Percentiles rank a stretch among this genome's conserved stretches.
Conservation (phyloP, 805 yeast genomes). For the Candida cerambycidarum region DNA sequence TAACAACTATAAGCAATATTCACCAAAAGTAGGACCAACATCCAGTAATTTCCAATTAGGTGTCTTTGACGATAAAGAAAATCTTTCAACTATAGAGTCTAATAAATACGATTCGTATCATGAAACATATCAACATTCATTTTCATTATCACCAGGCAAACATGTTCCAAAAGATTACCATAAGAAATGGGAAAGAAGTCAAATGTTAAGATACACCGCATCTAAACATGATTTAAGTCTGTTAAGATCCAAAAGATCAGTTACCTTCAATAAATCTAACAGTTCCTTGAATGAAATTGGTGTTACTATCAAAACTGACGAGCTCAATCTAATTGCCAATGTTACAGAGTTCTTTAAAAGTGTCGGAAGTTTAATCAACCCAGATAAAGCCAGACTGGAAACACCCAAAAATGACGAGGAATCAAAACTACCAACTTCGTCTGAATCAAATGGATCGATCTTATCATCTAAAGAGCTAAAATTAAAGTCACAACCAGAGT, state of each 20-base stretch:
- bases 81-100: background rate
- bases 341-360: conserved; percentile 9
- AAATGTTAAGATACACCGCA: conserved; percentile 18
- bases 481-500: background rate
- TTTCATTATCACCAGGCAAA: conserved; percentile 14
- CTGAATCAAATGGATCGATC: too few species aligned
- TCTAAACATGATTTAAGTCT: conserved; percentile 10
- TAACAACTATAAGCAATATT: too few species aligned
- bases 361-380: conserved; percentile 8
- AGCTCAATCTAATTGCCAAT: conserved; percentile 2
- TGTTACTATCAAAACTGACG: background rate
- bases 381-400: background rate
- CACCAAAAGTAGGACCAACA: background rate
- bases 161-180: conserved; percentile 13
- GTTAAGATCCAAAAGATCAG: conserved; percentile 11
- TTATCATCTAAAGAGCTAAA: too few species aligned
- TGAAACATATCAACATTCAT: conserved; percentile 14
- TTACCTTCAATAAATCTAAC: background rate
- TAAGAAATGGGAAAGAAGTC: conserved; percentile 22
- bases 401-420: background rate
- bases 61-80: conserved; percentile 3
- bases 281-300: background rate
- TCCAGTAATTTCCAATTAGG: conserved; percentile 1
- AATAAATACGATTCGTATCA: conserved; percentile 2
- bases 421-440: too few species aligned